Percentiles rank a stretch among this genome's conserved stretches.
Conservation (phyloP, 2,329 filamentous ascomycete genomes). For the Scopulariopsis brevicaulis region DNA sequence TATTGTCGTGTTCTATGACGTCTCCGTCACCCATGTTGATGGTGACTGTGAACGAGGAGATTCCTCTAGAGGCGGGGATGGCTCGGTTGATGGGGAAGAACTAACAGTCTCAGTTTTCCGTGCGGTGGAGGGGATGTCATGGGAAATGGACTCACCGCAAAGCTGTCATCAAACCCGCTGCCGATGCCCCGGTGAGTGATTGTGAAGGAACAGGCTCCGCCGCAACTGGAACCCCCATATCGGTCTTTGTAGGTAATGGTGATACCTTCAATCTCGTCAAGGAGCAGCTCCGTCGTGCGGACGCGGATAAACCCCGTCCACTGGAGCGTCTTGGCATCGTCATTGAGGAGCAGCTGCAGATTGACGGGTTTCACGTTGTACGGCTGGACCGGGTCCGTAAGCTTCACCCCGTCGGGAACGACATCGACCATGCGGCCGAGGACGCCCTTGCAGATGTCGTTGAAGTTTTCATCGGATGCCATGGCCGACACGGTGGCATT, state of each 20-base stretch:
- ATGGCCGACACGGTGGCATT: conserved; percentile 43
- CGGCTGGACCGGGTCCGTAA: conserved; percentile 39
- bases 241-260: conserved; percentile 45
- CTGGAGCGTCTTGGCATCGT: conserved; percentile 32
- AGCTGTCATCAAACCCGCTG: conserved; percentile 48
- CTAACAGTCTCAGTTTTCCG: not conserved
- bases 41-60: conserved; percentile 48
- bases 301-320: conserved; percentile 47
- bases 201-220: conserved; percentile 29
- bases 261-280: conserved; percentile 30
- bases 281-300: conserved; percentile 34
- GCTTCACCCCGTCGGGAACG: conserved; percentile 36
- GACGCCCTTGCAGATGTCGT: conserved; percentile 33
- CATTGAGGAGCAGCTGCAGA: conserved; percentile 40
- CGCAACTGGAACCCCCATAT: conserved; percentile 33
- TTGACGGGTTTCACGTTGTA: conserved; percentile 49
- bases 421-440: conserved; percentile 52
- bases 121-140: not conserved
- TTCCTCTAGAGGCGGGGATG: conserved; percentile 44
- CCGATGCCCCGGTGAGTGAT: conserved; percentile 33
- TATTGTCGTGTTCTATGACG: conserved; percentile 39
- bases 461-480: conserved; percentile 30
- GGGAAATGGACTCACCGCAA: conserved; percentile 20
- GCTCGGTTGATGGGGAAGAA: conserved; percentile 37
- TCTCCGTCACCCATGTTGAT: conserved; percentile 35